A percentile compares a stretch with the other conserved stretches of the same genome.
These are phyloP conservation scores for Ramalina peruviana DNA, from an alignment of 495 filamentous ascomycete species.

Conservation along the genomic window DNA sequence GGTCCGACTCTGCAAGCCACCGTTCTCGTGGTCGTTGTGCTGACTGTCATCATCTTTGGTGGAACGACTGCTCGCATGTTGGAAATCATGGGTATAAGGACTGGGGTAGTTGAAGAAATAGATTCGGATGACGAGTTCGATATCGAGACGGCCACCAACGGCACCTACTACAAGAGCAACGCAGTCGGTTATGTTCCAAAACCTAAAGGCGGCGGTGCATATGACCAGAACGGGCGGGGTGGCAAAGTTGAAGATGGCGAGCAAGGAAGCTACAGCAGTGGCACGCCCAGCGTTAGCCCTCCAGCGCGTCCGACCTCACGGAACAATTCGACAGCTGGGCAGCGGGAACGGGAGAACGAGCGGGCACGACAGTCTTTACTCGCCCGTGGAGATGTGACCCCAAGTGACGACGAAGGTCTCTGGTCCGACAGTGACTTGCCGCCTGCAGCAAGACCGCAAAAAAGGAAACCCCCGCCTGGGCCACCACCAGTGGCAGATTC, in stretches of 20 bases:
- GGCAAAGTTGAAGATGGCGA: constrained; percentile 20
- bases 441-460: constrained; percentile 32
- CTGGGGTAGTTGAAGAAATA: constrained; percentile 89
- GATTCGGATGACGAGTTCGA: constrained; percentile 98
- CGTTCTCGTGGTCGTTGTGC: constrained; percentile 88
- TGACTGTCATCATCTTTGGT: constrained; percentile 97
- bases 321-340: constrained; percentile 27
- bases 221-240: constrained; percentile 34
- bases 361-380: constrained; percentile 61
- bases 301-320: constrained; percentile 37
- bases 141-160: constrained; percentile 69
- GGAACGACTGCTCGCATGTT: constrained; percentile 98
- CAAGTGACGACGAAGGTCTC: constrained; percentile 37
- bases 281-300: constrained; percentile 36
- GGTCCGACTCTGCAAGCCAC: constrained; percentile 71
- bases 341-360: constrained; percentile 25
- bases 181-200: constrained; percentile 66
- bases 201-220: constrained; percentile 30
- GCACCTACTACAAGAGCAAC: constrained; percentile 63
- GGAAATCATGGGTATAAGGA: constrained; percentile 86
- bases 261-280: constrained; percentile 38
- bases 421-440: constrained; percentile 38
- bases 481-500: constrained; percentile 15
- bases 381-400: constrained; percentile 25
- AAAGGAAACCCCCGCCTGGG: constrained; percentile 40